Conservation (phyloP, 2,329 filamentous ascomycete species). For the Gnomoniopsis sp. region DNA sequence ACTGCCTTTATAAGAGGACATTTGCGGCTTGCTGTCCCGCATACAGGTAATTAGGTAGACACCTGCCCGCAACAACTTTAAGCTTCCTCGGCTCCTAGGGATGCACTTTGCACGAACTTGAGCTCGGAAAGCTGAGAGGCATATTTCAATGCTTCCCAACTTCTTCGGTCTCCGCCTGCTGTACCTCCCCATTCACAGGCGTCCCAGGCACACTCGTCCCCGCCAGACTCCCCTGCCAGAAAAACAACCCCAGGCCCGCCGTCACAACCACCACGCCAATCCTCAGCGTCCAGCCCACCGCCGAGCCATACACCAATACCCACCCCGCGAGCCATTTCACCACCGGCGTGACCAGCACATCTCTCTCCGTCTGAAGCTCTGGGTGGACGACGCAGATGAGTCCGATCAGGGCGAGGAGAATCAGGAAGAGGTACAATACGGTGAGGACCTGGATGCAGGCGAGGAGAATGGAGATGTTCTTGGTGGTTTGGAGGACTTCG, state of each 20-base stretch:
- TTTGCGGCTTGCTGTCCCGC: too few species aligned
- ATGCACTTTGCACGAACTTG: too few species aligned
- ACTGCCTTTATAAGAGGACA: too few species aligned
- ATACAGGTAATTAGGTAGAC: too few species aligned
- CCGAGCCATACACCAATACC: slow-evolving; percentile 12
- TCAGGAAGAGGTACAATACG: slow-evolving; percentile 8
- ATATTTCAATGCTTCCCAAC: not conserved
- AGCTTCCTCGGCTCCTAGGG: too few species aligned
- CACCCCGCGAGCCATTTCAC: slow-evolving; percentile 16
- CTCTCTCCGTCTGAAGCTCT: slow-evolving; percentile 5
- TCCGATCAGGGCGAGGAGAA: slow-evolving; percentile 12
- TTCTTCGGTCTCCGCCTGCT: not conserved
- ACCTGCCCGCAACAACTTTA: too few species aligned
- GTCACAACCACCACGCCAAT: not conserved
- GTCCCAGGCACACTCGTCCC: slow-evolving; percentile 9
- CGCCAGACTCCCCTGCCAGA: slow-evolving; percentile 12
- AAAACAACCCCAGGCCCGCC: slow-evolving; percentile 7
- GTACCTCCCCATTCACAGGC: not conserved
- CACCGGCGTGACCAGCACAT: slow-evolving; percentile 12
- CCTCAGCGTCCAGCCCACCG: slow-evolving; percentile 8
- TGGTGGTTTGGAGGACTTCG: slow-evolving; percentile 17
- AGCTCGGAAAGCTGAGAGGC: too few species aligned
- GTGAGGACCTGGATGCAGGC: slow-evolving; percentile 16
- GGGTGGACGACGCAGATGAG: slow-evolving; percentile 15
- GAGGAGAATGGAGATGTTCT: slow-evolving; percentile 17